A percentile compares a stretch with the other conserved stretches of the same genome.
Evolutionary conservation across 371 early-diverging fungal species (phyloP).

Genomic region (Mortierella sp.): DNA sequence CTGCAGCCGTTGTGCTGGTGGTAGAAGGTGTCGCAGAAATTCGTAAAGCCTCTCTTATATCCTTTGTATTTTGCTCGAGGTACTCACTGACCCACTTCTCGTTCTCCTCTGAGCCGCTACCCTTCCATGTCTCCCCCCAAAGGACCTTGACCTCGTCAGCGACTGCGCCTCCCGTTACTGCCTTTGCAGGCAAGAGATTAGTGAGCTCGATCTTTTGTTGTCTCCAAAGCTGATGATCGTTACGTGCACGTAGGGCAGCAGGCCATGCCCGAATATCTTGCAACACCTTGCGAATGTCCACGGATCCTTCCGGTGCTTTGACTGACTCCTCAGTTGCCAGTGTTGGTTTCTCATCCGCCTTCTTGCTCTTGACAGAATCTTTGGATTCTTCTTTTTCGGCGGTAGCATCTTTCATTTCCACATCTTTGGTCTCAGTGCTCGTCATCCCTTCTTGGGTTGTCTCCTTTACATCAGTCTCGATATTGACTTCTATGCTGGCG

Average conservation of each 20-base stretch:
- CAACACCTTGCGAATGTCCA: slow-evolving; percentile 37
- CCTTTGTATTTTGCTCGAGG: slow-evolving; percentile 38
- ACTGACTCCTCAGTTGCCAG: not conserved
- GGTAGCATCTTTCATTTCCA: slow-evolving; percentile 22
- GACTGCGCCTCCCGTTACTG: not conserved
- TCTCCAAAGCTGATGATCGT: slow-evolving; percentile 33
- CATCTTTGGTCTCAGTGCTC: slow-evolving; percentile 5
- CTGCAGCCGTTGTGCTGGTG: not conserved
- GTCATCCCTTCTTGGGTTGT: not conserved
- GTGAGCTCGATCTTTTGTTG: slow-evolving; percentile 39
- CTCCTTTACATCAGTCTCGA: not conserved
- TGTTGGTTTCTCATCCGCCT: not conserved
- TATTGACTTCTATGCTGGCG: too few relatives aligned
- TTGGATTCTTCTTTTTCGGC: not conserved
- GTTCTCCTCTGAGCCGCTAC: slow-evolving; percentile 30
- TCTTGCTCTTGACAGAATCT: not conserved
- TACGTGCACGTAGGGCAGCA: slow-evolving; percentile 10
- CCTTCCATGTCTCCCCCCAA: slow-evolving; percentile 44
- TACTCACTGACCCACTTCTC: slow-evolving; percentile 50
- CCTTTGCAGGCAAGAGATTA: slow-evolving; percentile 22
- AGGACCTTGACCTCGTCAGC: slow-evolving; percentile 19
- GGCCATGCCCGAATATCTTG: slow-evolving; percentile 43
- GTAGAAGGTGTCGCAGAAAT: slow-evolving; percentile 3
- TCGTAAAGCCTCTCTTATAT: slow-evolving; percentile 25
- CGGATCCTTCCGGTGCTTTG: not conserved